Percentiles rank a stretch among this genome's conserved stretches.
Evolutionary conservation across 148 eudicot species (phyloP).

Genomic region (Tetragonia tetragonoides): DNA sequence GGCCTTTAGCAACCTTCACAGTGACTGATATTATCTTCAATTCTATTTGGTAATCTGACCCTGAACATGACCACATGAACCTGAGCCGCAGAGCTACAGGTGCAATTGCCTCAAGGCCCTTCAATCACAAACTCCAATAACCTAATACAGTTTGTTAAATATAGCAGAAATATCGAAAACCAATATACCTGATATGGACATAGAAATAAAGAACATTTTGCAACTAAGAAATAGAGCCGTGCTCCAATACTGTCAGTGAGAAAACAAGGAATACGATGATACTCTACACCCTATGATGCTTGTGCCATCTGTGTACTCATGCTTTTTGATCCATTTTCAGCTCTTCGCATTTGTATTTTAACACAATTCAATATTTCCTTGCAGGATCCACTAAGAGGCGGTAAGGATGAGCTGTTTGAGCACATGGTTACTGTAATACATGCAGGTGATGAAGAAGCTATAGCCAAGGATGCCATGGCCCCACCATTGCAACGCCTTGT

Average conservation of each 20-base stretch:
- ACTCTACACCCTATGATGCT: background rate
- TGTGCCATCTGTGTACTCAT: background rate
- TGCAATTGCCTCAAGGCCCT: background rate
- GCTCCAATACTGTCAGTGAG: no score
- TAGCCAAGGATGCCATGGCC: conserved; percentile 69
- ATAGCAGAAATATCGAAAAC: background rate
- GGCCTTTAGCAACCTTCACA: background rate
- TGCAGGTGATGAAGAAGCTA: conserved; percentile 69
- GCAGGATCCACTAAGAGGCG: conserved; percentile 96
- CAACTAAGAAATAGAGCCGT: no score
- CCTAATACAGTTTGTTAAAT: background rate
- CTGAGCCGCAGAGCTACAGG: background rate
- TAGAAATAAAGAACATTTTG: no score
- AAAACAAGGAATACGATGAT: background rate
- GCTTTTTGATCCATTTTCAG: background rate
- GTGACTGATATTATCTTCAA: background rate
- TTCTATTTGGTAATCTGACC: background rate
- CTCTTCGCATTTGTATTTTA: background rate
- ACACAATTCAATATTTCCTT: background rate
- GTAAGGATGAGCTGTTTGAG: conserved; percentile 78
- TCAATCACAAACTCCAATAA: background rate
- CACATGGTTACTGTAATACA: conserved; percentile 57
- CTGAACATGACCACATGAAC: background rate
- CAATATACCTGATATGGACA: background rate
- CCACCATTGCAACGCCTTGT: conserved; percentile 74